Base-by-base conservation (phyloP, 495 filamentous ascomycete species). In the Cryomyces minteri region DNA sequence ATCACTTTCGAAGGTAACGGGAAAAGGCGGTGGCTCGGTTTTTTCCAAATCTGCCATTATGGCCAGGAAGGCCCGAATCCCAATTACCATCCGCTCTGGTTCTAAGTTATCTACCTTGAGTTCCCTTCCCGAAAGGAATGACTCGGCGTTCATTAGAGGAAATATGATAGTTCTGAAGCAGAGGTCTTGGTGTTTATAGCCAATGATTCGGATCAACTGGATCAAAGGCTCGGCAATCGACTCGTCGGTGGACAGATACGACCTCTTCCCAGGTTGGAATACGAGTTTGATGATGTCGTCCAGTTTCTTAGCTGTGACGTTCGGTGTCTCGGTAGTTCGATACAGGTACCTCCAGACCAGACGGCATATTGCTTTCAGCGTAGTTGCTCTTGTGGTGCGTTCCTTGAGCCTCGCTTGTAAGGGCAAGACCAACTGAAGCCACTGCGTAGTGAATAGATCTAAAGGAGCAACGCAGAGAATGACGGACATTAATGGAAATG, bases 301-400 rank as follows among this genome's bases (percentile, higher is more conserved):
- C 32, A 96, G 68, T 57, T 87, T 94, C 46, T 77, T 77, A 36
- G 77, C 71, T 4, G 77, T 79, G 30, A 68, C 67, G 39, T 75
- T 75, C 8, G 73, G 69, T 9, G 76, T 64, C 47, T 96, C 92
- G 4, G 71, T 73, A 63, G 79, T 70, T 14, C 88, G 76, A 59
- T 93, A 94, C 28, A 96, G 72, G 63, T 94, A 99, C 0, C 85
- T 88, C 90, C 90, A 99, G 4, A 94, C 67, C n/a, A 99, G 67
- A 45, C 88, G 79, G 36, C 88, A 93, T 39, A 95, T 77, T 11
- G 84, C 86, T 52, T 94, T 82, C 33, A 99, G 70, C 41, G 83
- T 86, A 25, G 80, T 69, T n/a, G 80, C 79, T 54, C 83, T 72
- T 7, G 82, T 79, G 39, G 70, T 69, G 29, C 88, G 76, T 58